phyloP scores from a whole-genome alignment of 73 alveolate species.

The Breviolum minutum region DNA sequence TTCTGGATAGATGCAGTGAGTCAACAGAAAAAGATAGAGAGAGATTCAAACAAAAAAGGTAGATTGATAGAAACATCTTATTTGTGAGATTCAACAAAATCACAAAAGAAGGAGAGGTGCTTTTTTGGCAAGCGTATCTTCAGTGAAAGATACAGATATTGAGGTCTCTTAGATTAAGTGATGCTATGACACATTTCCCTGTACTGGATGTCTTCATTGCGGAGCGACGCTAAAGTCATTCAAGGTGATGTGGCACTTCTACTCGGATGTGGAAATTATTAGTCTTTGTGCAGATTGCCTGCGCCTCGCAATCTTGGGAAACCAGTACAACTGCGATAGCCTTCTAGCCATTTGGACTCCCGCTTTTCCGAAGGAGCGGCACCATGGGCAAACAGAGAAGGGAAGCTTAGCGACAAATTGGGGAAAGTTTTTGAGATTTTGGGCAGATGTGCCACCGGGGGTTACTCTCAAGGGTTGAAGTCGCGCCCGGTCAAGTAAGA shows the following conservation, averaged over 20 bases:
- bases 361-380: conserved; percentile 25
- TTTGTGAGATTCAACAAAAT: neutral
- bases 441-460: too few relatives aligned
- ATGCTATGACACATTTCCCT: too few relatives aligned
- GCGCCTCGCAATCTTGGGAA: conserved; percentile 2
- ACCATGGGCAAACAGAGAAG: conserved; percentile 30
- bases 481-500: too few relatives aligned
- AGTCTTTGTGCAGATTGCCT: conserved; percentile 41
- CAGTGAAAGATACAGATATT: neutral
- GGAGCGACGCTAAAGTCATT: too few relatives aligned
- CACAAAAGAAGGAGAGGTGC: neutral
- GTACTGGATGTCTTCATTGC: too few relatives aligned
- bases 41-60: too few relatives aligned
- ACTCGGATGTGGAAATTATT: conserved; percentile 10
- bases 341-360: conserved; percentile 18
- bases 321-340: conserved; percentile 54
- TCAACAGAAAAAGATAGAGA: neutral
- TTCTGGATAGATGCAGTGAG: neutral
- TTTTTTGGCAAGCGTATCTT: neutral
- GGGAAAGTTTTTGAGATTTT: too few relatives aligned
- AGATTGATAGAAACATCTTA: too few relatives aligned
- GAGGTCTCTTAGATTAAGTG: too few relatives aligned
- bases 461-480: too few relatives aligned
- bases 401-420: neutral
- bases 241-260: conserved; percentile 43